Evolutionary conservation across 345 rosid species (phyloP).

Genomic region (Dovyalis caffra): DNA sequence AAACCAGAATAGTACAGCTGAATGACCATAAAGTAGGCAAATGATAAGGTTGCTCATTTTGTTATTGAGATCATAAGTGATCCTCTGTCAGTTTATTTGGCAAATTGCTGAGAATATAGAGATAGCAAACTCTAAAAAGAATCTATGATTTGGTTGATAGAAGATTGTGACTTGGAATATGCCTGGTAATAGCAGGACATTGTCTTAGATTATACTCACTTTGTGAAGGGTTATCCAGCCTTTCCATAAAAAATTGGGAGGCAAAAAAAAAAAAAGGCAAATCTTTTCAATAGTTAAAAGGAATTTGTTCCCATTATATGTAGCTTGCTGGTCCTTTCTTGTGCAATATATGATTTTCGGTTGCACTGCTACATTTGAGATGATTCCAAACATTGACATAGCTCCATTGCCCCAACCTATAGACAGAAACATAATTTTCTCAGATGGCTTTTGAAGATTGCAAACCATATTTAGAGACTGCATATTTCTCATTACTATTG

Average conservation of each 20-base stretch:
- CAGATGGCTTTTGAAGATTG: not conserved
- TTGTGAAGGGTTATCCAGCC: not conserved
- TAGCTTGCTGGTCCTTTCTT: not conserved
- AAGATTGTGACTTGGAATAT: not conserved
- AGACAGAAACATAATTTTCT: not conserved
- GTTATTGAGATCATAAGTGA: not conserved
- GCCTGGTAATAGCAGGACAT: not conserved
- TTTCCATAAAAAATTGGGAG: not conserved
- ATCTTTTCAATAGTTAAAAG: not conserved
- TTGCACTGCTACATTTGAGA: not conserved
- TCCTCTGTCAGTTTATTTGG: not conserved
- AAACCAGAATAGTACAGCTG: not conserved
- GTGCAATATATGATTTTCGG: not conserved
- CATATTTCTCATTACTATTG: not conserved
- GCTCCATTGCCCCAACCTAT: not conserved
- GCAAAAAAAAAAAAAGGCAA: not conserved
- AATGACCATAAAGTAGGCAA: not conserved
- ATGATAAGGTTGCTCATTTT: not conserved
- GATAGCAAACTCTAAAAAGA: not conserved
- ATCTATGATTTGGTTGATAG: not conserved
- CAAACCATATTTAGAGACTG: not conserved
- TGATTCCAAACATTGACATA: too few relatives aligned
- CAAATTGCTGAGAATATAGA: not conserved
- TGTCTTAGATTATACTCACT: not conserved
- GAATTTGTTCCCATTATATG: not conserved